Evolutionary conservation across 148 eudicot genomes (phyloP).

Genomic region (Arctostaphylos glauca): DNA sequence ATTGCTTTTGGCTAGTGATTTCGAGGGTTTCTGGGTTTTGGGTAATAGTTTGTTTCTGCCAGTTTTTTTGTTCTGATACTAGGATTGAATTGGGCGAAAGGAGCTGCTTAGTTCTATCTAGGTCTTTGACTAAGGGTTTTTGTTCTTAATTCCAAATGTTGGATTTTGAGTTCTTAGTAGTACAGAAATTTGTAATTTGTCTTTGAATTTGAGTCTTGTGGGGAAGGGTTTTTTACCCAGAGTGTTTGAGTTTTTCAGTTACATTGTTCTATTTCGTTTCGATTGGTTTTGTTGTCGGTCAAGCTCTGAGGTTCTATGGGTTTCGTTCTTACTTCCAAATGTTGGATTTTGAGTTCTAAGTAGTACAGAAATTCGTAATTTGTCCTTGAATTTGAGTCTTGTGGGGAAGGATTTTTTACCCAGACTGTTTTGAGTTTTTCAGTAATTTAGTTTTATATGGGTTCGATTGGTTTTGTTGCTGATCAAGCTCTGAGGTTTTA

Average conservation of each 20-base stretch:
- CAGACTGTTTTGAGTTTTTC: background rate
- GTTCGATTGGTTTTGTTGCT: slow-evolving; percentile 20
- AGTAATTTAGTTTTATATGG: background rate
- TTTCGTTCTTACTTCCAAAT: slow-evolving; percentile 13
- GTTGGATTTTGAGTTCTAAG: slow-evolving; percentile 13
- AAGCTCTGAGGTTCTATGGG: slow-evolving; percentile 4
- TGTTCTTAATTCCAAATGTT: slow-evolving; percentile 15
- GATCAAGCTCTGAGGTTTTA: slow-evolving; percentile 5
- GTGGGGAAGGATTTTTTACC: slow-evolving; percentile 2
- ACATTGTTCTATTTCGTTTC: slow-evolving; percentile 8
- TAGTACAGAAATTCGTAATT: background rate
- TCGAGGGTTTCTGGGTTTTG: background rate
- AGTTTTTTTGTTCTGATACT: background rate
- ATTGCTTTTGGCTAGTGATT: background rate
- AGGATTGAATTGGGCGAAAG: background rate
- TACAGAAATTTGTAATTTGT: background rate
- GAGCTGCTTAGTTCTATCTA: background rate
- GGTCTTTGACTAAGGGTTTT: slow-evolving; percentile 5
- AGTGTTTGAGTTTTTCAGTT: background rate
- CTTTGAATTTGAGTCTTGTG: slow-evolving; percentile 23
- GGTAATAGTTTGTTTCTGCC: background rate
- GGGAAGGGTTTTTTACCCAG: background rate
- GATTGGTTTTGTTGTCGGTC: slow-evolving; percentile 15
- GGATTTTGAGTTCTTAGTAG: slow-evolving; percentile 6
- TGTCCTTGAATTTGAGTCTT: slow-evolving; percentile 22